Conservation (phyloP, 2,329 filamentous ascomycete species). For the Cadophora malorum region DNA sequence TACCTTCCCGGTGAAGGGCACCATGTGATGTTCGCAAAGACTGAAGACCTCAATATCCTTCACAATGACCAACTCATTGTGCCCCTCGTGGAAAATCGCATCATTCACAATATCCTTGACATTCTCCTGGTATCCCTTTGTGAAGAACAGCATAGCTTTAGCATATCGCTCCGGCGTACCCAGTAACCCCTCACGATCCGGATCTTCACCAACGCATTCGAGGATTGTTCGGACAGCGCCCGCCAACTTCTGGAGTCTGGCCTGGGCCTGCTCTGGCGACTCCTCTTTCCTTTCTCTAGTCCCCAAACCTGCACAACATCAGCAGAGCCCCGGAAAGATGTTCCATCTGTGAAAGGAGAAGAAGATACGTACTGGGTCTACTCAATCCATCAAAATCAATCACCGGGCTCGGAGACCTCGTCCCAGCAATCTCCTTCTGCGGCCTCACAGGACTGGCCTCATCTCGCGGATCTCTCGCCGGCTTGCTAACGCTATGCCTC, state of each 20-base stretch:
- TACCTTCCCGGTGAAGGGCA: constrained; percentile 95
- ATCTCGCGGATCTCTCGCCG: constrained; percentile 66
- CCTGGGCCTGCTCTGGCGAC: constrained; percentile 55
- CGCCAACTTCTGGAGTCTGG: constrained; percentile 63
- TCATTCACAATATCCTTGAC: constrained; percentile 89
- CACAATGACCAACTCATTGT: constrained; percentile 96
- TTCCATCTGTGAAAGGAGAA: not conserved
- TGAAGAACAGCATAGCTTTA: constrained; percentile 94
- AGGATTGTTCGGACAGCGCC: constrained; percentile 70
- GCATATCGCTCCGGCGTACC: constrained; percentile 85
- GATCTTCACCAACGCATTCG: constrained; percentile 73
- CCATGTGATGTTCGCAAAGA: constrained; percentile 95
- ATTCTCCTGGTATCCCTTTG: constrained; percentile 96
- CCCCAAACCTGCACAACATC: constrained; percentile 56
- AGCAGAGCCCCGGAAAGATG: constrained; percentile 3
- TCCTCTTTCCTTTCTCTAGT: constrained; percentile 69
- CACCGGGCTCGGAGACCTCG: constrained; percentile 60
- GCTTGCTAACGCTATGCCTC: constrained; percentile 63
- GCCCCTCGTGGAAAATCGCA: constrained; percentile 94
- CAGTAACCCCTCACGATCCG: constrained; percentile 67
- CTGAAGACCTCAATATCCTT: constrained; percentile 97
- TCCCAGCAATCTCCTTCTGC: constrained; percentile 39
- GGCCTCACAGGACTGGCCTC: constrained; percentile 45
- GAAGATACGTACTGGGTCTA: constrained; percentile 55
- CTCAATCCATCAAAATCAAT: constrained; percentile 69